phyloP scores from a whole-genome alignment of 495 filamentous ascomycete species.

The Xylaria acuta region DNA sequence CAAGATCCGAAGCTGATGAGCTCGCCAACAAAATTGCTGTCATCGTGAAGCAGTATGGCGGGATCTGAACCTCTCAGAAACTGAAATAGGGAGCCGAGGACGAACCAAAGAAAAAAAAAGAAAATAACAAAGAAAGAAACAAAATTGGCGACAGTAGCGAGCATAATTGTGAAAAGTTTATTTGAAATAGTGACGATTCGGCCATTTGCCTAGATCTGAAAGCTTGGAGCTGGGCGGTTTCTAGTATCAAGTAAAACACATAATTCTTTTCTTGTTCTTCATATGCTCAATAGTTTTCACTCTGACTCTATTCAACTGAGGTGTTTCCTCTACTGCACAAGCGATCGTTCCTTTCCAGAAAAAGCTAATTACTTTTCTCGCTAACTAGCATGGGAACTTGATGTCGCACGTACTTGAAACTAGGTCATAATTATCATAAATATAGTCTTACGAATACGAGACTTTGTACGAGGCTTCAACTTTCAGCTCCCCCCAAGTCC shows the following conservation, averaged over 20 bases:
- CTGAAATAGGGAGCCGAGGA: neutral
- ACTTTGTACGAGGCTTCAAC: too few relatives aligned
- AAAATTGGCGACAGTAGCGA: slow-evolving; percentile 21
- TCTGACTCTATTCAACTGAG: neutral
- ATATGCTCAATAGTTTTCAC: neutral
- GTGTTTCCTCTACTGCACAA: neutral
- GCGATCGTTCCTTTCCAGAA: neutral
- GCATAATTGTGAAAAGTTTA: slow-evolving; percentile 24
- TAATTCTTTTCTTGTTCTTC: neutral
- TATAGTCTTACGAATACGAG: too few relatives aligned
- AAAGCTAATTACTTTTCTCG: neutral
- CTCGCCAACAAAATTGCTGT: slow-evolving; percentile 81
- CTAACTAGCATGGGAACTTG: neutral
- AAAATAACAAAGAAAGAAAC: neutral
- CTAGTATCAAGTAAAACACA: neutral
- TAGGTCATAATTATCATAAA: too few relatives aligned
- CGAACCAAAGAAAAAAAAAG: neutral
- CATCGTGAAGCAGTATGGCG: slow-evolving; percentile 61
- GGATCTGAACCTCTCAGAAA: slow-evolving; percentile 8
- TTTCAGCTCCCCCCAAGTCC: too few relatives aligned
- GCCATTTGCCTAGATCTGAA: slow-evolving; percentile 20
- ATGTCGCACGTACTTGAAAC: too few relatives aligned
- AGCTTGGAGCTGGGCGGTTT: slow-evolving; percentile 18
- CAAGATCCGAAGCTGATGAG: slow-evolving; percentile 81
- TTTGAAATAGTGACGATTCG: slow-evolving; percentile 18